phyloP scores from a whole-genome alignment of 352 stramenopile genomes.

The Globisporangium perplexum region DNA sequence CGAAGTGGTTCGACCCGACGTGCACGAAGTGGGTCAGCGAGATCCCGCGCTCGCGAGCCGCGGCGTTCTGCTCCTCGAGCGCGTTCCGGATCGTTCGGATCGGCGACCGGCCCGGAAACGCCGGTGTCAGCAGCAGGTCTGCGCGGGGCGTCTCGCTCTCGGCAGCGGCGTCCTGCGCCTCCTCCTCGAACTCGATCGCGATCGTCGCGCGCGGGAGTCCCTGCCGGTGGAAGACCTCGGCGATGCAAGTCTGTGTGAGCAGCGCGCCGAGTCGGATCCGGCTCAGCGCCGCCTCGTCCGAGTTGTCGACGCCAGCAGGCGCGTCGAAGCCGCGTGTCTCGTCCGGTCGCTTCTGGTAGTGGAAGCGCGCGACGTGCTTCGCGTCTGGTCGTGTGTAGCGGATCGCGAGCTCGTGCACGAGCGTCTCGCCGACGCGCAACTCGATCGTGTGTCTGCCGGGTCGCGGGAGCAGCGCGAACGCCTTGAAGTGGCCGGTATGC shows the following conservation, averaged over 20 bases:
- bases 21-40: slow-evolving; percentile 56
- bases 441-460: slow-evolving; percentile 31
- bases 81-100: neutral
- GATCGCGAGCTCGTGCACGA: slow-evolving; percentile 23
- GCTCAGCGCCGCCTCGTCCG: slow-evolving; percentile 33
- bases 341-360: slow-evolving; percentile 54
- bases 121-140: slow-evolving; percentile 37
- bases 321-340: slow-evolving; percentile 48
- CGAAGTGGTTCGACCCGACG: slow-evolving; percentile 57
- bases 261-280: slow-evolving; percentile 47
- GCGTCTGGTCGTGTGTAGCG: slow-evolving; percentile 26
- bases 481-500: slow-evolving; percentile 51
- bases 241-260: slow-evolving; percentile 45
- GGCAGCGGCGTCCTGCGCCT: neutral
- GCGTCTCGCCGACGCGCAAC: slow-evolving; percentile 10
- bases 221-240: slow-evolving; percentile 42
- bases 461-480: slow-evolving; percentile 48
- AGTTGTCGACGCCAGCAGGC: slow-evolving; percentile 45
- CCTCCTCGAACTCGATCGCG: slow-evolving; percentile 33
- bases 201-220: slow-evolving; percentile 44
- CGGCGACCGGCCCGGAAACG: slow-evolving; percentile 15
- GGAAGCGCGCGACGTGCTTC: slow-evolving; percentile 43
- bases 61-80: slow-evolving; percentile 7
- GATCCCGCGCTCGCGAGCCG: slow-evolving; percentile 10
- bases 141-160: slow-evolving; percentile 33